Evolutionary conservation across 352 stramenopile species (phyloP), one percentile per base, ranked within the genome.

Genomic region (Phytophthora citricola): DNA sequence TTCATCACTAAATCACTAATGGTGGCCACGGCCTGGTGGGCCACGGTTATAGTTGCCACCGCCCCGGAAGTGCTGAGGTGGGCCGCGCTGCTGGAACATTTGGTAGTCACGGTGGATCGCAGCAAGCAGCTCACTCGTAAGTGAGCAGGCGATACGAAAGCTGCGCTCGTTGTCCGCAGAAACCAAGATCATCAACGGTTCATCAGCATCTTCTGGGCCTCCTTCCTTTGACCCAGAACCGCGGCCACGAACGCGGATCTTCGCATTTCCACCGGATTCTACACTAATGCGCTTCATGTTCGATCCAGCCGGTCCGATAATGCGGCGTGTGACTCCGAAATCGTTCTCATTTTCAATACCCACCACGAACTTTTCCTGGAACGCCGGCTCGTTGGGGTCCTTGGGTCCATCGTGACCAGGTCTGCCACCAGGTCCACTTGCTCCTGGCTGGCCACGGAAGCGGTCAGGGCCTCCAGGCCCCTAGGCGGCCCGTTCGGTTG

Each of bases 231-330:
- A 88, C 0, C 89, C 89, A 0, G 87, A 95, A 22, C 89, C 89
- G 36, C 83, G 81, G 10, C 89, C 89, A n/a, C 89, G 89, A 29
- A 96, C 81, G 44, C 88, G 88, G 51, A 96, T 89, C 60, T 94
- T 95, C 38, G 89, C 87, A 45, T 89, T 89, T 0, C 87, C 87
- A 24, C 87, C 79, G 1, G 89, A 83, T 41, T 96, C 89, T 14
- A 88, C 65, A 43, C 85, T 94, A 58, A 96, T 96, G 14, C 89
- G 89, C 66, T 96, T 95, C 83, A 96, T 93, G 53, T 96, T 83
- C 4, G 84, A 87, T 5, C 87, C 89, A 0, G 73, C 78, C 15
- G 83, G 87, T 5, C 89, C 89, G 50, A 96, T 94, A 53, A 96
- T 93, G 27, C 87, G 85, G 1, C 87, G 85, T 20, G 87, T 94